Evolutionary conservation across 2,329 filamentous ascomycete species (phyloP).

Genomic region (Ophiocordyceps robertsii): DNA sequence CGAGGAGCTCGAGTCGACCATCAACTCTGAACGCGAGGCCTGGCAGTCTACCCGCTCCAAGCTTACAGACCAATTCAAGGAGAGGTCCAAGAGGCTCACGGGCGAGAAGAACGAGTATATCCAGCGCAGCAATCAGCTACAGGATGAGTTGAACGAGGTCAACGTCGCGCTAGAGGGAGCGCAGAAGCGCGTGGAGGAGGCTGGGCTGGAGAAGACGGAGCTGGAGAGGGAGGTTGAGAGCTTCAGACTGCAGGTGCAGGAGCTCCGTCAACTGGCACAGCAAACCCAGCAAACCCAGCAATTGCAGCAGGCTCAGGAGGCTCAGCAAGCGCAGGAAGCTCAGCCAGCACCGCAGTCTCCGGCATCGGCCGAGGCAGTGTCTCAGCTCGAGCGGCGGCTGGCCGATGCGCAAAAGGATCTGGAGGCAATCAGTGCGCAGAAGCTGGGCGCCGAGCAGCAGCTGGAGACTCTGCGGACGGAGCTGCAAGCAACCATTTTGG

Average conservation of each 20-base stretch:
- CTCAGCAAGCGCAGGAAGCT: slow-evolving; percentile 15
- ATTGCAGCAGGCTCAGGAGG: slow-evolving; percentile 13
- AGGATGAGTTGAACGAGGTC: slow-evolving; percentile 33
- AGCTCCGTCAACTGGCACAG: slow-evolving; percentile 15
- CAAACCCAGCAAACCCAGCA: slow-evolving; percentile 12
- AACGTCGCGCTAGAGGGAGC: slow-evolving; percentile 42
- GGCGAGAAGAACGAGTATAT: slow-evolving; percentile 39
- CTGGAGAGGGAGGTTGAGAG: slow-evolving; percentile 23
- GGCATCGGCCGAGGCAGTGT: slow-evolving; percentile 30
- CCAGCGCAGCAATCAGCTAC: slow-evolving; percentile 37
- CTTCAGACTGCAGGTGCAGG: slow-evolving; percentile 14
- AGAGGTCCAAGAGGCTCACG: slow-evolving; percentile 39
- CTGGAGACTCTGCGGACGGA: slow-evolving; percentile 41
- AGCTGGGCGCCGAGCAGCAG: slow-evolving; percentile 52
- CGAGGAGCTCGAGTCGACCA: slow-evolving; percentile 32
- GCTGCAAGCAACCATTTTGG: slow-evolving; percentile 45
- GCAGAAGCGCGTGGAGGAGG: slow-evolving; percentile 20
- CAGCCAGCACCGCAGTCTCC: slow-evolving; percentile 20
- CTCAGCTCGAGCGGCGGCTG: slow-evolving; percentile 36
- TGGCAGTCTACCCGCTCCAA: slow-evolving; percentile 40
- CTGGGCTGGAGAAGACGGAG: slow-evolving; percentile 17
- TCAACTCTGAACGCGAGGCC: slow-evolving; percentile 40
- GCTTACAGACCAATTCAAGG: slow-evolving; percentile 50
- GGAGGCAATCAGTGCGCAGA: slow-evolving; percentile 52
- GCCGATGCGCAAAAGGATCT: slow-evolving; percentile 44